Evolutionary conservation across 2,329 filamentous ascomycete genomes (phyloP).

Genomic region (Stemphylium vesicarium): DNA sequence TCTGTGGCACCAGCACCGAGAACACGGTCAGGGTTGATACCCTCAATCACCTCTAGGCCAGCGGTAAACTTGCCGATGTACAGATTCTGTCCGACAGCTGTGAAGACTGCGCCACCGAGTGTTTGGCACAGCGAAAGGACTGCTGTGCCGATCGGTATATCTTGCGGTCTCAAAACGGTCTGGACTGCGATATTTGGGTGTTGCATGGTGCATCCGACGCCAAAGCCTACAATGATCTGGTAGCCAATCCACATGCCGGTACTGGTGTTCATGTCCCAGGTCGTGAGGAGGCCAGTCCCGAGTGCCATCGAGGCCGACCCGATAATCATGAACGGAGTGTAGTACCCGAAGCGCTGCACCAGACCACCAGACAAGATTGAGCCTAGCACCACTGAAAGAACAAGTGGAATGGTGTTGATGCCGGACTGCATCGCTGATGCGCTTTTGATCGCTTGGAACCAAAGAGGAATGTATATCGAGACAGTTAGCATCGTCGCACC

Average conservation of each 20-base stretch:
- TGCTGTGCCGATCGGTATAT: slow-evolving; percentile 53
- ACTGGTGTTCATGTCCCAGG: slow-evolving; percentile 45
- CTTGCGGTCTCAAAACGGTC: slow-evolving; percentile 47
- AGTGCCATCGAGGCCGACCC: slow-evolving; percentile 50
- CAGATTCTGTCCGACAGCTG: slow-evolving; percentile 55
- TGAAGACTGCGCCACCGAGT: slow-evolving; percentile 55
- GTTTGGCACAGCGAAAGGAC: slow-evolving; percentile 55
- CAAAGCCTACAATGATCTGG: slow-evolving; percentile 41
- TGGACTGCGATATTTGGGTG: slow-evolving; percentile 55
- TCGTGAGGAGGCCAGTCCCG: slow-evolving; percentile 54
- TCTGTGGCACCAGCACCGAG: slow-evolving; percentile 61
- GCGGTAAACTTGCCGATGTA: slow-evolving; percentile 54
- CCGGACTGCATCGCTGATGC: slow-evolving; percentile 52
- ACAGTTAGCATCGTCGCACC: slow-evolving; percentile 47
- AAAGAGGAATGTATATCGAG: slow-evolving; percentile 51
- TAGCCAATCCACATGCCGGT: slow-evolving; percentile 43
- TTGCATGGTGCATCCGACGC: slow-evolving; percentile 55
- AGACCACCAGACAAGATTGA: slow-evolving; percentile 50
- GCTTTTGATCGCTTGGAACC: slow-evolving; percentile 57
- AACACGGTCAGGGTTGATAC: slow-evolving; percentile 49
- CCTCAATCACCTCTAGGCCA: slow-evolving; percentile 43
- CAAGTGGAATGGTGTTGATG: slow-evolving; percentile 54
- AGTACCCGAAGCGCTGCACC: slow-evolving; percentile 53
- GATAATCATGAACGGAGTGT: slow-evolving; percentile 56
- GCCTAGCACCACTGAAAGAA: slow-evolving; percentile 52